These are phyloP conservation scores for Oryza nivara DNA, from an alignment of 176 grass and related monocot genomes.

Conservation along the genomic window DNA sequence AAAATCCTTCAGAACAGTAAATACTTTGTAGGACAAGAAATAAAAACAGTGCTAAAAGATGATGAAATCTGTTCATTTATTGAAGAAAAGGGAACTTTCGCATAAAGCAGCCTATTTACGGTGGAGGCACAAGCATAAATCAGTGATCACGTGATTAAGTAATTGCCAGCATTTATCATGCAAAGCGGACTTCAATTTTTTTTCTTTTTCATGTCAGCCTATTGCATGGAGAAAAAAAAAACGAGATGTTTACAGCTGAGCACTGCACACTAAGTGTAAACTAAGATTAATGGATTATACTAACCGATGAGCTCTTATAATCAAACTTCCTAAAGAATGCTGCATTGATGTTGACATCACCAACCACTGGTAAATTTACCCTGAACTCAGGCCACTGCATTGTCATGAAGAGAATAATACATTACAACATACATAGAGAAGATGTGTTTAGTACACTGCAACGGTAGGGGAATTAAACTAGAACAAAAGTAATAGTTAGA, in stretches of 20 bases:
- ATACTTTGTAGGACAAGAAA: neutral
- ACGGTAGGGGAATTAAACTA: slow-evolving; percentile 2
- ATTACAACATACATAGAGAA: slow-evolving; percentile 27
- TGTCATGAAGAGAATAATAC: slow-evolving; percentile 29
- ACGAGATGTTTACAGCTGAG: slow-evolving; percentile 4
- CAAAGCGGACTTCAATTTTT: neutral
- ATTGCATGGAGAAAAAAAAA: neutral
- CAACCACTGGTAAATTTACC: slow-evolving; percentile 63
- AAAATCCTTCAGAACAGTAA: neutral
- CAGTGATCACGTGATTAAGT: slow-evolving; percentile 8
- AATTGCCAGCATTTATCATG: neutral
- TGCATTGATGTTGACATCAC: slow-evolving; percentile 83
- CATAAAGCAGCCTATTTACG: neutral
- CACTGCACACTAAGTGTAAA: neutral
- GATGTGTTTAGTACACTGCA: slow-evolving; percentile 16
- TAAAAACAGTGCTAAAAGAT: neutral
- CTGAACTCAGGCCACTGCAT: slow-evolving; percentile 92
- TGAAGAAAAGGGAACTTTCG: neutral
- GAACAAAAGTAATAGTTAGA: slow-evolving; percentile 1
- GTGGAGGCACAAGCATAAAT: slow-evolving; percentile 13
- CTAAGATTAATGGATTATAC: slow-evolving; percentile 20
- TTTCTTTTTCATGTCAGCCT: neutral
- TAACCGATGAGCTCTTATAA: slow-evolving; percentile 86
- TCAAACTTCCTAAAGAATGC: slow-evolving; percentile 90
- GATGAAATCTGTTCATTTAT: neutral